Evolutionary conservation across 768 basidiomycete species (phyloP).

Genomic region (Rubroboletus satanas): DNA sequence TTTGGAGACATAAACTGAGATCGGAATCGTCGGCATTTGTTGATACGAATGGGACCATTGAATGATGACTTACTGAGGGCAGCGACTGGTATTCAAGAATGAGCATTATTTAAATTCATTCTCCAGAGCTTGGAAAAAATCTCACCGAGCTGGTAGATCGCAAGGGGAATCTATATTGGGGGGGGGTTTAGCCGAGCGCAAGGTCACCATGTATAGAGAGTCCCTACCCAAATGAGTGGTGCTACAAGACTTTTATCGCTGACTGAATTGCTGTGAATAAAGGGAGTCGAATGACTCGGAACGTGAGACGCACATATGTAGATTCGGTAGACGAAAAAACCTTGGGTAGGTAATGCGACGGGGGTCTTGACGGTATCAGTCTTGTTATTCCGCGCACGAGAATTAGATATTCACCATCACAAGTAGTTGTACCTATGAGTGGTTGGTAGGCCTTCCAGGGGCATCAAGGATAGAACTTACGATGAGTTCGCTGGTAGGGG

Average conservation of each 20-base stretch:
- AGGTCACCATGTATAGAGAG: no score
- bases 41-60: not conserved
- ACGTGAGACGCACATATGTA: not conserved
- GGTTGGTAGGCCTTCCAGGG: not conserved
- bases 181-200: not conserved
- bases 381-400: not conserved
- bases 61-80: not conserved
- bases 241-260: not conserved
- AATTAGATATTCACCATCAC: not conserved
- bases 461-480: not conserved
- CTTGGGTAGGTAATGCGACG: slow-evolving; percentile 2
- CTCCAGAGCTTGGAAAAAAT: not conserved
- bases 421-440: not conserved
- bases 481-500: slow-evolving; percentile 1
- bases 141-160: not conserved
- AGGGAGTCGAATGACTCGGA: not conserved
- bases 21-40: not conserved
- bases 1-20: not conserved
- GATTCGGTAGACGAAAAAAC: slow-evolving; percentile 7
- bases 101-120: not conserved
- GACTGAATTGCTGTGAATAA: not conserved
- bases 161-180: not conserved
- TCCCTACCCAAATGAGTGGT: slow-evolving; percentile 4
- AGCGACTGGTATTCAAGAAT: not conserved
- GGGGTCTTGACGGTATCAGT: not conserved